A percentile compares a stretch with the other conserved stretches of the same genome.
These are phyloP conservation scores for Chamaenerion angustifolium DNA, from an alignment of 345 rosid species.

Conservation along the genomic window DNA sequence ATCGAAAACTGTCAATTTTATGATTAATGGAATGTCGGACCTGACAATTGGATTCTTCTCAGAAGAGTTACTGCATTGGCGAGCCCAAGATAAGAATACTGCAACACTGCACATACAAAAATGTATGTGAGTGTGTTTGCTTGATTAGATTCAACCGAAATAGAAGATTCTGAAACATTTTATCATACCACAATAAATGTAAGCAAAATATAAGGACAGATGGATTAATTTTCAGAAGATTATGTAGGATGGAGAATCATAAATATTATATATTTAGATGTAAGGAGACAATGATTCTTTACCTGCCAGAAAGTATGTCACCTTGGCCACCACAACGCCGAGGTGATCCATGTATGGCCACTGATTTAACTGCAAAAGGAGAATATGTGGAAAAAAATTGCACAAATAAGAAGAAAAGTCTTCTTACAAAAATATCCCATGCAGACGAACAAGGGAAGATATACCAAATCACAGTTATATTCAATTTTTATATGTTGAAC, in stretches of 20 bases:
- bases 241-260: too few relatives aligned
- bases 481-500: too few relatives aligned
- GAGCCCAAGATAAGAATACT: constrained; percentile 81
- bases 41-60: constrained; percentile 23
- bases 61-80: constrained; percentile 18
- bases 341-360: constrained; percentile 68
- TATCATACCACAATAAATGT: too few relatives aligned
- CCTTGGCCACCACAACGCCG: constrained; percentile 98
- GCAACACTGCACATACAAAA: constrained; percentile 43
- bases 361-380: constrained; percentile 46
- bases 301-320: constrained; percentile 95
- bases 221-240: too few relatives aligned
- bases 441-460: background rate
- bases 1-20: background rate
- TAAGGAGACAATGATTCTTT: background rate
- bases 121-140: background rate
- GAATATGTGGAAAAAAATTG: background rate
- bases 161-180: too few relatives aligned
- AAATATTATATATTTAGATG: too few relatives aligned
- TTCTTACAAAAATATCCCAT: background rate
- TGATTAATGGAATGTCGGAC: constrained; percentile 13
- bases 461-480: too few relatives aligned
- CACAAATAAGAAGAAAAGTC: too few relatives aligned
- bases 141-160: too few relatives aligned
- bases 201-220: too few relatives aligned